These are phyloP conservation scores for Pichia occidentalis DNA, from an alignment of 805 yeast species.

Conservation along the genomic window DNA sequence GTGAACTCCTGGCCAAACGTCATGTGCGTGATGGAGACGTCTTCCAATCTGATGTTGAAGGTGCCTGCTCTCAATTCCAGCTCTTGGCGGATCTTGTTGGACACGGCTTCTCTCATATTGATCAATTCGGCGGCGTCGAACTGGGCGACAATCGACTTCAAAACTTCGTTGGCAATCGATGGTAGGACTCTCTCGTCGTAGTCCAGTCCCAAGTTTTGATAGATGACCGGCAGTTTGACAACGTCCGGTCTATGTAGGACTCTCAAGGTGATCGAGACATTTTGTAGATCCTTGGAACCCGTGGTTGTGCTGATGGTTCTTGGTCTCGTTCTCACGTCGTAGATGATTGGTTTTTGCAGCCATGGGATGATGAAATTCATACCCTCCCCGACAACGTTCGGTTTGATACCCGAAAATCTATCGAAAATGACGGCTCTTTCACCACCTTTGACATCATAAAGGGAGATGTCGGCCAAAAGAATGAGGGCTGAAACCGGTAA, in stretches of 20 bases:
- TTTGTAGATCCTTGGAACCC: constrained; percentile 95
- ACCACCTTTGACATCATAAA: constrained; percentile 96
- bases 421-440: constrained; percentile 94
- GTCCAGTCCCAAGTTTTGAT: constrained; percentile 87
- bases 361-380: constrained; percentile 94
- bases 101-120: constrained; percentile 93
- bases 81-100: constrained; percentile 82
- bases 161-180: constrained; percentile 95
- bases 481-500: constrained; percentile 65
- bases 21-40: constrained; percentile 96
- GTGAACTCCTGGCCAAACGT: constrained; percentile 96
- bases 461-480: constrained; percentile 69
- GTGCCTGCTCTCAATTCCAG: constrained; percentile 76
- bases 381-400: constrained; percentile 90
- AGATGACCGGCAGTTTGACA: constrained; percentile 69
- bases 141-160: constrained; percentile 95
- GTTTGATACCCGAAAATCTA: constrained; percentile 81
- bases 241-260: constrained; percentile 95
- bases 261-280: constrained; percentile 86
- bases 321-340: constrained; percentile 93
- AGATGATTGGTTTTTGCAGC: constrained; percentile 86
- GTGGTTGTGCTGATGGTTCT: constrained; percentile 90
- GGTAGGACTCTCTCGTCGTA: constrained; percentile 97
- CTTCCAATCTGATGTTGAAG: constrained; percentile 87
- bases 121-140: constrained; percentile 97